Percentiles rank a stretch among this genome's conserved stretches.
Evolutionary conservation across 2,329 filamentous ascomycete genomes (phyloP).

Genomic region (Cephalotrichum gorgonifer): DNA sequence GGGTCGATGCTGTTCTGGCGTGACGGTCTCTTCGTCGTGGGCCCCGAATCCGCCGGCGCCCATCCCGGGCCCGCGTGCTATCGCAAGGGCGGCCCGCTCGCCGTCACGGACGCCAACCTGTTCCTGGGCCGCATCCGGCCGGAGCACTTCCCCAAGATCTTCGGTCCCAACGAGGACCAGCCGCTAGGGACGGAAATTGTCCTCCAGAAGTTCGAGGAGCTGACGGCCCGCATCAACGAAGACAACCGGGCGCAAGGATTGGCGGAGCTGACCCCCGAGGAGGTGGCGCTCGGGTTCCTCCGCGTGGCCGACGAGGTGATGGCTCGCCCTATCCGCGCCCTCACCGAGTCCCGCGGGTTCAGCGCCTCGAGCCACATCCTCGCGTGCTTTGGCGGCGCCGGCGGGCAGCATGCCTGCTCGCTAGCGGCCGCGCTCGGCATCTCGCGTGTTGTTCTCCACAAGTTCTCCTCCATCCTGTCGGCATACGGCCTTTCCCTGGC

Average conservation of each 20-base stretch:
- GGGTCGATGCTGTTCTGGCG: conserved; percentile 61
- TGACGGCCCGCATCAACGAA: conserved; percentile 28
- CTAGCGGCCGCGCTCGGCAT: conserved; percentile 33
- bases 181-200: conserved; percentile 29
- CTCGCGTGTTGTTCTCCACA: conserved; percentile 28
- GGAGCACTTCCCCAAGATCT: conserved; percentile 64
- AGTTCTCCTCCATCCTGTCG: conserved; percentile 33
- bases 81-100: conserved; percentile 60
- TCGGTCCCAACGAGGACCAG: conserved; percentile 57
- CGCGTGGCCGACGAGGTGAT: conserved; percentile 25
- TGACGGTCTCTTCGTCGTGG: conserved; percentile 64
- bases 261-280: conserved; percentile 18
- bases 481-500: conserved; percentile 35
- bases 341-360: conserved; percentile 24
- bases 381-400: conserved; percentile 21
- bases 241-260: conserved; percentile 18
- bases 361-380: conserved; percentile 23
- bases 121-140: conserved; percentile 50
- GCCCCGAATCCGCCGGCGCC: conserved; percentile 60
- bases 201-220: conserved; percentile 25
- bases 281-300: conserved; percentile 24
- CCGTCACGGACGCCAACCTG: conserved; percentile 63
- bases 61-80: conserved; percentile 66
- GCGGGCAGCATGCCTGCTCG: conserved; percentile 26
- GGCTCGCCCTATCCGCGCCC: conserved; percentile 22